phyloP scores from a whole-genome alignment of 2,329 filamentous ascomycete species.

The Mariannaea elegans region DNA sequence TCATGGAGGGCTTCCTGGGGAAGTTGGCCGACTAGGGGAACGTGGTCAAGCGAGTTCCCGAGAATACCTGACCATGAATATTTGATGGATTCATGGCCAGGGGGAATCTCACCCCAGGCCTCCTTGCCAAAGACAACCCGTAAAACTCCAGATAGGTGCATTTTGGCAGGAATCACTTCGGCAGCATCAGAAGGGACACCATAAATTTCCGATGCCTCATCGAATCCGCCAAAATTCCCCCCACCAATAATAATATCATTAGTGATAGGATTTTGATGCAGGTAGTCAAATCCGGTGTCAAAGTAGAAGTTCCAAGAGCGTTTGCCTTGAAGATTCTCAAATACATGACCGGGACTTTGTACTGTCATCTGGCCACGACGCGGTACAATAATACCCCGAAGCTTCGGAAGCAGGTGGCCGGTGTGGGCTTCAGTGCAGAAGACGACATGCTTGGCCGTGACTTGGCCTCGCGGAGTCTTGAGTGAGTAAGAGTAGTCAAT shows the following conservation, averaged over 20 bases:
- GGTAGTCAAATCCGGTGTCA: constrained; percentile 20
- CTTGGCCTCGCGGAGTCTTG: constrained; percentile 32
- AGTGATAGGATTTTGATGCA: constrained; percentile 12
- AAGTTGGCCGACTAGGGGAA: constrained; percentile 10
- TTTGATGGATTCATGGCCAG: not conserved
- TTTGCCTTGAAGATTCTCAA: constrained; percentile 11
- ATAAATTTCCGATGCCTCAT: not conserved
- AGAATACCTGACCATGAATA: constrained; percentile 13
- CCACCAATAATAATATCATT: not conserved
- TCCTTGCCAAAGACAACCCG: not conserved
- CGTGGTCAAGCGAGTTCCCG: constrained; percentile 3
- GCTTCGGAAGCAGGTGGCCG: constrained; percentile 50
- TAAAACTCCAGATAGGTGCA: constrained; percentile 2
- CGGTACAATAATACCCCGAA: constrained; percentile 49
- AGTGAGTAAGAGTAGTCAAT: constrained; percentile 34
- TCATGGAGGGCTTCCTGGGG: not conserved
- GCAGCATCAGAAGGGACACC: not conserved
- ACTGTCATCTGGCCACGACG: constrained; percentile 54
- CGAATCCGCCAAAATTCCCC: not conserved
- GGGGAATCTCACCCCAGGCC: not conserved
- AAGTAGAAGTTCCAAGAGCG: constrained; percentile 29
- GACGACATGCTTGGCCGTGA: constrained; percentile 47
- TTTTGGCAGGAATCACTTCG: not conserved
- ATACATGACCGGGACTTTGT: constrained; percentile 41
- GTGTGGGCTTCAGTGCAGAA: constrained; percentile 54